Percentiles rank a stretch among this genome's conserved stretches.
Evolutionary conservation across 1,284 basidiomycete species (phyloP).

Genomic region (Sporisorium graminicola): DNA sequence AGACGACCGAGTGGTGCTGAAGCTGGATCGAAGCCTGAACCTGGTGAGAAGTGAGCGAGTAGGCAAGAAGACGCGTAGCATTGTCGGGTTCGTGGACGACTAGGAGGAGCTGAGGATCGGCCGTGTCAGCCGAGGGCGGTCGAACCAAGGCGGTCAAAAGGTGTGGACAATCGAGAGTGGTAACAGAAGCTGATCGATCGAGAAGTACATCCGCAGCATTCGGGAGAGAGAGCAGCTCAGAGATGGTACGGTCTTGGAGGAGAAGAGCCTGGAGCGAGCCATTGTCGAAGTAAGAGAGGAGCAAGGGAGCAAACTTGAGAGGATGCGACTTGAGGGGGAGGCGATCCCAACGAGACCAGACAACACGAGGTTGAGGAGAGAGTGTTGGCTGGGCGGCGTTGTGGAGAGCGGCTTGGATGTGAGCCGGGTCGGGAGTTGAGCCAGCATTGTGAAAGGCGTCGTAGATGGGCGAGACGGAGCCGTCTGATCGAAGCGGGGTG

Average conservation of each 20-base stretch:
- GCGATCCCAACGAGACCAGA: conserved; percentile 50
- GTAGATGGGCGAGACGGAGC: conserved; percentile 50
- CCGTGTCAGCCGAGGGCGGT: conserved; percentile 14
- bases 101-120: conserved; percentile 25
- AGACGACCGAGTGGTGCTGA: conserved; percentile 7
- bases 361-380: conserved; percentile 9
- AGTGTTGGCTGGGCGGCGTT: neutral
- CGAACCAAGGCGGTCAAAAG: conserved; percentile 27
- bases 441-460: conserved; percentile 47
- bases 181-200: neutral
- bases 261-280: conserved; percentile 42
- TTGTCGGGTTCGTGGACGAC: conserved; percentile 15
- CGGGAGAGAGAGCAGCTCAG: conserved; percentile 37
- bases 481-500: conserved; percentile 30
- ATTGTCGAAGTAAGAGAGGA: conserved; percentile 36
- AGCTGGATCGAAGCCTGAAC: conserved; percentile 23
- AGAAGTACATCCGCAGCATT: conserved; percentile 20
- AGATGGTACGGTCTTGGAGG: conserved; percentile 34
- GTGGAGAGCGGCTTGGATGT: conserved; percentile 26
- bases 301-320: conserved; percentile 21
- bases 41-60: conserved; percentile 40
- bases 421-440: conserved; percentile 14
- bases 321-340: conserved; percentile 13
- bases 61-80: conserved; percentile 23
- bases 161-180: neutral